Percentiles rank a stretch among this genome's conserved stretches.
phyloP scores from a whole-genome alignment of 352 stramenopile species.

The Hyaloperonospora brassicae region DNA sequence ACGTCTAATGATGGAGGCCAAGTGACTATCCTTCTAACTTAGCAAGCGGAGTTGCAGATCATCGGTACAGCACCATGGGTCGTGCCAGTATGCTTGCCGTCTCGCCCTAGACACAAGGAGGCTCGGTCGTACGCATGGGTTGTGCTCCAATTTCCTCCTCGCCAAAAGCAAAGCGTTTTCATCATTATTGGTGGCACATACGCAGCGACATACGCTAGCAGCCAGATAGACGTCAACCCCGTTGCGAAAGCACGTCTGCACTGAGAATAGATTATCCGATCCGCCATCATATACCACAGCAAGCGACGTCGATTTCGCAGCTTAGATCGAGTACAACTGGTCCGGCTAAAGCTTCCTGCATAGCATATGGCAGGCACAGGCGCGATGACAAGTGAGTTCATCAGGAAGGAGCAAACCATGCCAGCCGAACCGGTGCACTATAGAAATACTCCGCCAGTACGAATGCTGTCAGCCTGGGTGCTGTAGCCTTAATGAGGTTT shows the following conservation, averaged over 20 bases:
- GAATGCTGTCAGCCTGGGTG: constrained; percentile 53
- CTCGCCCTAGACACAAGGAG: background rate
- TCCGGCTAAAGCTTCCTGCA: constrained; percentile 23
- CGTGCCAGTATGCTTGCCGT: background rate
- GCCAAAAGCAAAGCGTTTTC: constrained; percentile 28
- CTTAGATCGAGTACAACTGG: constrained; percentile 43
- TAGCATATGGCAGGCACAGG: background rate
- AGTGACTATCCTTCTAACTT: constrained; percentile 6
- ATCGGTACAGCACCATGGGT: constrained; percentile 7
- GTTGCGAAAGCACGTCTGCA: background rate
- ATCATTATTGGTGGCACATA: constrained; percentile 47
- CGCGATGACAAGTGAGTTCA: background rate
- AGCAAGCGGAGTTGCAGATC: constrained; percentile 21
- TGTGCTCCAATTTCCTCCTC: constrained; percentile 29
- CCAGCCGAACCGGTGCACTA: constrained; percentile 13
- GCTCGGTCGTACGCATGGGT: constrained; percentile 14
- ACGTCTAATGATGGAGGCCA: background rate
- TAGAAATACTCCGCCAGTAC: constrained; percentile 48
- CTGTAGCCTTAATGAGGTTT: no score
- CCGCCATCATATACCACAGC: background rate
- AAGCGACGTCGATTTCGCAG: constrained; percentile 40
- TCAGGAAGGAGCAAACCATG: background rate
- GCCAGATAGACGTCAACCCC: constrained; percentile 45
- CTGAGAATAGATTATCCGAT: background rate
- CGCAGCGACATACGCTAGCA: constrained; percentile 23